Base-by-base conservation (phyloP, 192 early-diverging fungal species). In the Backusella parvicylindrica region DNA sequence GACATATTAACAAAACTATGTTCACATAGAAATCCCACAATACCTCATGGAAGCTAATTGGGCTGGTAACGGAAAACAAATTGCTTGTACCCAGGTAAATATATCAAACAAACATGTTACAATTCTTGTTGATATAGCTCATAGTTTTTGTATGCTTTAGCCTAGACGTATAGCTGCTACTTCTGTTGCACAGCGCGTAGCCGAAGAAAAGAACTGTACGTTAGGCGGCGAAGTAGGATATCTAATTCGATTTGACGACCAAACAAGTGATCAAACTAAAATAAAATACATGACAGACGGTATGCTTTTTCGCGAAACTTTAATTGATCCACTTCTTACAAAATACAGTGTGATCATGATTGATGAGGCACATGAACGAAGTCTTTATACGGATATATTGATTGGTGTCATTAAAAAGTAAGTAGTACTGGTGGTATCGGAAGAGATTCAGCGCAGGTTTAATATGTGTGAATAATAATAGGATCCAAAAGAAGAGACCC, bases 221-320 rank as follows among this genome's bases (percentile, higher is more conserved):
- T 76, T 95, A 0, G 92, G 93, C n/a, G 80, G 84, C 41, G 88
- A 91, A 88, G 89, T 95, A 13, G 94, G 94, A 31, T 95, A 95
- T 77, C 79, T 87, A 2, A 90, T 95, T 56, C 87, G 92, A 11
- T 95, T 95, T 53, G 93, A 95, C 36, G 81, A 76, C 18, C 72
- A 75, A 4, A 89, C 90, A 53, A 70, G 76, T 1, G 69, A 77
- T 6, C 79, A 75, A 49, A 90, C 89, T 0, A 73, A 86, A 43
- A 92, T 95, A 68, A 95, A 95, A 73, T 95, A 91, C 85, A 89
- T 95, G 91, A 93, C 92, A 9, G 94, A 94, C 73, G 93, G 92
- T 16, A 90, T 95, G 86, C 81, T 95, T n/a, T 92, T 94, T 74
- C 83, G 92, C 18, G 94, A 95, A 69, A 88, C 87, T 0, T 81